These are phyloP conservation scores for Kurtzmaniella natalensis DNA, from an alignment of 1,139 yeast genomes.

Conservation along the genomic window DNA sequence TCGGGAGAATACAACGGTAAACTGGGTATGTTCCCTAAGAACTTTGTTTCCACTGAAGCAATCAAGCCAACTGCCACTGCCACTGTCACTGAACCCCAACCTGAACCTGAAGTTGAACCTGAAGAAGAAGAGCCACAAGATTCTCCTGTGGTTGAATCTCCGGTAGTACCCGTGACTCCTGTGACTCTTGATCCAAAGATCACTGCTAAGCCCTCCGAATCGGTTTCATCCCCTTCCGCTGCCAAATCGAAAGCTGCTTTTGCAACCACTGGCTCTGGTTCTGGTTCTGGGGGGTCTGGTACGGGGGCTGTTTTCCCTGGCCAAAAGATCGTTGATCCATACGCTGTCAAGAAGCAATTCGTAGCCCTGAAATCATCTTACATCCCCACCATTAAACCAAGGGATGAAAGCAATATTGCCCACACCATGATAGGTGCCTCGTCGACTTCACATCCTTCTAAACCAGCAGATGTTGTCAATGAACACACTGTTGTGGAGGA, in stretches of 20 bases:
- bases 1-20: conserved; percentile 58
- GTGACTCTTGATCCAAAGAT: conserved; percentile 8
- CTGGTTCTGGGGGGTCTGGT: too few species aligned
- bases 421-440: conserved; percentile 15
- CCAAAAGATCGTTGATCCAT: conserved; percentile 35
- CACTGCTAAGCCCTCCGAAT: conserved; percentile 8
- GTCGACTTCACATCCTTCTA: conserved; percentile 19
- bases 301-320: conserved; percentile 20
- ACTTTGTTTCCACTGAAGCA: conserved; percentile 56
- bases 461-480: conserved; percentile 13
- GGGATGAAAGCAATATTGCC: conserved; percentile 34
- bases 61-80: conserved; percentile 4
- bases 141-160: conserved; percentile 6
- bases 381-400: conserved; percentile 40
- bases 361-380: conserved; percentile 42
- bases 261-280: background rate
- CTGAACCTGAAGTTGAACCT: conserved; percentile 1
- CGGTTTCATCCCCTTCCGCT: conserved; percentile 10
- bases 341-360: conserved; percentile 39
- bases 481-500: conserved; percentile 15
- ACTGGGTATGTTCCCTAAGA: conserved; percentile 83
- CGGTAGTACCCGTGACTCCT: conserved; percentile 4
- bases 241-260: conserved; percentile 4
- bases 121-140: conserved; percentile 8
- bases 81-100: background rate